Conservation (phyloP, 257 asterid genomes). For the Craterostigma plantagineum region DNA sequence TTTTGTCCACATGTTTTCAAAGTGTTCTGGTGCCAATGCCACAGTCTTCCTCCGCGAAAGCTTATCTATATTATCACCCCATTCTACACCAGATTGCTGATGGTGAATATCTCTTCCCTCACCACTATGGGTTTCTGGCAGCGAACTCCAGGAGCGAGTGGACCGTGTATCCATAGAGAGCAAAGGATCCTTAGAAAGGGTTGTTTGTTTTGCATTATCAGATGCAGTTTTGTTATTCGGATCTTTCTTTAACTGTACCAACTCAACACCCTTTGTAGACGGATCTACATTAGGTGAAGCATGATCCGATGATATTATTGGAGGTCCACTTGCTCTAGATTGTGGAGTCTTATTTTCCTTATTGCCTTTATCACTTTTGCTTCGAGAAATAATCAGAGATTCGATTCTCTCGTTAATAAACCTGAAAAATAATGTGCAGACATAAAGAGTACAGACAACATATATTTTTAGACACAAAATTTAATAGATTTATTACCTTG, state of each 20-base stretch:
- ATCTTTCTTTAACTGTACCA: constrained; percentile 73
- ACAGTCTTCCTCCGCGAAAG: constrained; percentile 64
- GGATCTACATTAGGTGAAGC: constrained; percentile 46
- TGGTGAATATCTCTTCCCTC: constrained; percentile 38
- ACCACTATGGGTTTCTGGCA: constrained; percentile 29
- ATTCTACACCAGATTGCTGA: constrained; percentile 61
- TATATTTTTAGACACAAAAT: constrained; percentile 9
- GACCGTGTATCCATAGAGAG: constrained; percentile 59
- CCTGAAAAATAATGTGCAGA: constrained; percentile 35
- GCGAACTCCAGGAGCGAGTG: constrained; percentile 65
- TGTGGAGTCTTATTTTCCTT: constrained; percentile 16
- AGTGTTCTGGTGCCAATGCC: constrained; percentile 82
- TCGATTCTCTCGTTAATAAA: constrained; percentile 91
- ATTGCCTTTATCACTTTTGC: constrained; percentile 47
- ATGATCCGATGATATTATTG: constrained; percentile 28
- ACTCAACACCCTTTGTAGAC: constrained; percentile 74
- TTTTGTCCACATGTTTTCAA: constrained; percentile 92
- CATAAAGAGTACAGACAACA: constrained; percentile 15
- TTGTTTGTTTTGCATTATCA: constrained; percentile 15
- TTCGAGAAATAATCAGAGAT: constrained; percentile 36
- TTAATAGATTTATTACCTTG: constrained; percentile 34
- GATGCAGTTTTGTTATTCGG: constrained; percentile 19
- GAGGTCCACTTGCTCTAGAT: constrained; percentile 25
- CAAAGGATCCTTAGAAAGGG: constrained; percentile 69
- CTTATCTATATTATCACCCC: constrained; percentile 67